phyloP scores from a whole-genome alignment of 1,284 basidiomycete genomes.

The Erythrobasidium hasegawianum region DNA sequence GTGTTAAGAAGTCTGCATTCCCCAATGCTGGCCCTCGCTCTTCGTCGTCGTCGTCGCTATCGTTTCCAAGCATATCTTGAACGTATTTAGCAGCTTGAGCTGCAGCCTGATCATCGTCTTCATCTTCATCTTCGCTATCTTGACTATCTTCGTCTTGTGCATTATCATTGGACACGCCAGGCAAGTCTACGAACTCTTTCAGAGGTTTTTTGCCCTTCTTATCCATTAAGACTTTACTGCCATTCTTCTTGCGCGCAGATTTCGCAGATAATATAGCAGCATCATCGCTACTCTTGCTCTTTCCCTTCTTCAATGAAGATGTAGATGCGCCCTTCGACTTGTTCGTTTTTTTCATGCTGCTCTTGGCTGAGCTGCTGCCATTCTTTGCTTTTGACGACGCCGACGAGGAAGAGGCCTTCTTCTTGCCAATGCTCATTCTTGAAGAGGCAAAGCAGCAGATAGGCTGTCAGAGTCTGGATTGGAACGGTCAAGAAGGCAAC shows the following conservation, averaged over 20 bases:
- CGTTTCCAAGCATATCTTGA: slow-evolving; percentile 62
- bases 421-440: not conserved
- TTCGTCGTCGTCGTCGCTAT: slow-evolving; percentile 55
- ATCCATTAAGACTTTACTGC: slow-evolving; percentile 5
- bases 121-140: slow-evolving; percentile 36
- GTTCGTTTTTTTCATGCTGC: not conserved
- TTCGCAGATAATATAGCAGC: not conserved
- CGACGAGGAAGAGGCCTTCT: slow-evolving; percentile 23
- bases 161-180: not conserved
- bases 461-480: no score
- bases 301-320: not conserved
- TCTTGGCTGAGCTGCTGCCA: not conserved
- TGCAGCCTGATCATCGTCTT: slow-evolving; percentile 52
- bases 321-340: no score
- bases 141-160: not conserved
- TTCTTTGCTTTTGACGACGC: not conserved
- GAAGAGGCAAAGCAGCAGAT: not conserved
- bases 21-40: slow-evolving; percentile 56
- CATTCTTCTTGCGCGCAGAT: not conserved
- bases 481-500: no score
- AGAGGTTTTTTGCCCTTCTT: slow-evolving; percentile 31
- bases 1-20: slow-evolving; percentile 60
- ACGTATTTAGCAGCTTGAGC: slow-evolving; percentile 53
- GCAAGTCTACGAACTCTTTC: slow-evolving; percentile 27
- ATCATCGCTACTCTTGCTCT: no score